A percentile compares a stretch with the other conserved stretches of the same genome.
Conservation (phyloP, 2,329 filamentous ascomycete species). For the Pseudocercospora macadamiae region DNA sequence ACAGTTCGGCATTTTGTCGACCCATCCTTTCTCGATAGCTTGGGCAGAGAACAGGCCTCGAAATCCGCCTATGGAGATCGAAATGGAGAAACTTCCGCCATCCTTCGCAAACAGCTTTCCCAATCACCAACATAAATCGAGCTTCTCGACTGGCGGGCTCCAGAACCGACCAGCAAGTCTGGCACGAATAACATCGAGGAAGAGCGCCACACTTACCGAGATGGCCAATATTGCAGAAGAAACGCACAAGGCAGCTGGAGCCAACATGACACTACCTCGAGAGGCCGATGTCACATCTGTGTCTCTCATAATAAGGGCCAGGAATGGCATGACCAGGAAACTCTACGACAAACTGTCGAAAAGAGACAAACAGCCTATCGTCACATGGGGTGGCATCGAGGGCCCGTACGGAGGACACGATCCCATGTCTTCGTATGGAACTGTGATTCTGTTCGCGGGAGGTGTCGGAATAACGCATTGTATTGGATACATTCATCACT, state of each 20-base stretch:
- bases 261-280: slow-evolving; percentile 30
- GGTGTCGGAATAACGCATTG: slow-evolving; percentile 82
- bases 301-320: slow-evolving; percentile 72
- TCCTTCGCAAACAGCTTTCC: slow-evolving; percentile 5
- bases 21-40: slow-evolving; percentile 55
- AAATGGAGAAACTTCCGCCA: slow-evolving; percentile 39
- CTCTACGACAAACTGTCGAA: slow-evolving; percentile 69
- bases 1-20: slow-evolving; percentile 44
- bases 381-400: slow-evolving; percentile 69
- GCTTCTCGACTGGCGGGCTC: slow-evolving; percentile 10
- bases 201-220: slow-evolving; percentile 16
- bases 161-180: slow-evolving; percentile 12
- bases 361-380: slow-evolving; percentile 63
- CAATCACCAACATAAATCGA: slow-evolving; percentile 14
- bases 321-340: slow-evolving; percentile 72
- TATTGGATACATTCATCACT: slow-evolving; percentile 72
- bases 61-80: slow-evolving; percentile 35
- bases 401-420: slow-evolving; percentile 77
- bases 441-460: slow-evolving; percentile 76
- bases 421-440: slow-evolving; percentile 73
- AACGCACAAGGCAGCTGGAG: slow-evolving; percentile 20
- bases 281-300: slow-evolving; percentile 52
- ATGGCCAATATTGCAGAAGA: slow-evolving; percentile 24
- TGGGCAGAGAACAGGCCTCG: slow-evolving; percentile 55
- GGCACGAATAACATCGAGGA: slow-evolving; percentile 11